Evolutionary conservation across 805 yeast species (phyloP).

Genomic region (Yarrowia keelungensis): DNA sequence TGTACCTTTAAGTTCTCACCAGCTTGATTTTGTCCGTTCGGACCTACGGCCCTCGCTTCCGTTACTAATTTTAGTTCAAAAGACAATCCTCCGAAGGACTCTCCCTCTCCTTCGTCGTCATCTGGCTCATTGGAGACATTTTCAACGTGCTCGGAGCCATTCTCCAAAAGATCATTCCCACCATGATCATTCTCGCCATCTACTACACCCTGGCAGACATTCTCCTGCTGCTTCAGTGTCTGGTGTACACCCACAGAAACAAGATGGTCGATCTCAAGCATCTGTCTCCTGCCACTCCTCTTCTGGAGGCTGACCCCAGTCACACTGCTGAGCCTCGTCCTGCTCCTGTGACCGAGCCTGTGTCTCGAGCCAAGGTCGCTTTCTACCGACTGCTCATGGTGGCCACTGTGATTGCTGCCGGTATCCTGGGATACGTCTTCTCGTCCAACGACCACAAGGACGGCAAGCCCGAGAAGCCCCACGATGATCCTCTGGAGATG

Average conservation of each 20-base stretch:
- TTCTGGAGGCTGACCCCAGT: constrained; percentile 69
- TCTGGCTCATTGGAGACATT: constrained; percentile 94
- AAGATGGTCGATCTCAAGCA: constrained; percentile 72
- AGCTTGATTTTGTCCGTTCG: neutral
- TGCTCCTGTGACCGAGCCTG: constrained; percentile 37
- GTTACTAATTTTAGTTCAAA: constrained; percentile 54
- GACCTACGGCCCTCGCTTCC: constrained; percentile 5
- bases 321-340: constrained; percentile 19
- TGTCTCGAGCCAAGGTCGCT: constrained; percentile 40
- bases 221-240: constrained; percentile 81
- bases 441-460: constrained; percentile 59
- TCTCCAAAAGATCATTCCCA: constrained; percentile 87
- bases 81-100: constrained; percentile 90
- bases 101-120: constrained; percentile 79
- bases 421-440: constrained; percentile 86
- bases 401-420: constrained; percentile 71
- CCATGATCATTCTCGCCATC: constrained; percentile 90
- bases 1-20: too few species aligned
- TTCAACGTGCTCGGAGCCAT: constrained; percentile 93
- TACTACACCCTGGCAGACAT: constrained; percentile 93
- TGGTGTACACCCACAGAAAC: constrained; percentile 72
- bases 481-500: constrained; percentile 57
- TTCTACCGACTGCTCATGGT: constrained; percentile 59
- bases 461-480: constrained; percentile 51
- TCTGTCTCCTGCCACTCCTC: constrained; percentile 87